These are phyloP conservation scores for Penicillium sp. DNA, from an alignment of 2,329 filamentous ascomycete species.

Conservation along the genomic window DNA sequence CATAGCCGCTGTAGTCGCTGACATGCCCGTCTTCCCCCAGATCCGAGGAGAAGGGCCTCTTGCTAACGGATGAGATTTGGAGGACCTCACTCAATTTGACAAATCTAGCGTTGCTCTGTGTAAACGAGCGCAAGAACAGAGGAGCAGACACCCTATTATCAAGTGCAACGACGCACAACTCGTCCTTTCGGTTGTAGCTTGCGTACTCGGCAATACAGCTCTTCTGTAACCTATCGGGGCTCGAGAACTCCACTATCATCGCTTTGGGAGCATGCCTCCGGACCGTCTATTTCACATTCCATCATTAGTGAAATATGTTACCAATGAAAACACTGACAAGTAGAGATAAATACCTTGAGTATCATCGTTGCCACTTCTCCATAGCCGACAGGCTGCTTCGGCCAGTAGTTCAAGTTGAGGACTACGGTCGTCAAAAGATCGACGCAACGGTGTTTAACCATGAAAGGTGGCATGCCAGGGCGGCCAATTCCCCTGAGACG, in stretches of 20 bases:
- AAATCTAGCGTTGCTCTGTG: background rate
- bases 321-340: background rate
- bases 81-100: constrained; percentile 6
- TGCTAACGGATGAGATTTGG: background rate
- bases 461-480: background rate
- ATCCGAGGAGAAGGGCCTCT: background rate
- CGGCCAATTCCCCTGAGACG: background rate
- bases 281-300: background rate
- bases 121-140: constrained; percentile 1
- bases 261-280: background rate
- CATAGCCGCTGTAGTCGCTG: constrained; percentile 6
- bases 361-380: background rate
- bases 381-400: constrained; percentile 5
- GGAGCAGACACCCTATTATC: constrained; percentile 9
- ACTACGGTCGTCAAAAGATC: constrained; percentile 11
- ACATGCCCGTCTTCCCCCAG: background rate
- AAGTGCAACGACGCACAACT: constrained; percentile 12
- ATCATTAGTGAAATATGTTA: background rate
- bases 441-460: constrained; percentile 11
- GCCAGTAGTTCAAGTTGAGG: constrained; percentile 13
- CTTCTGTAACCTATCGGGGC: constrained; percentile 5
- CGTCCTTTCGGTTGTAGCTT: constrained; percentile 13
- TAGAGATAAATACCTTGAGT: constrained; percentile 4
- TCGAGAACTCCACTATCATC: background rate
- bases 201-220: constrained; percentile 7